Conservation (phyloP, 2,329 filamentous ascomycete species). For the Lecanoromycetidae sp. region DNA sequence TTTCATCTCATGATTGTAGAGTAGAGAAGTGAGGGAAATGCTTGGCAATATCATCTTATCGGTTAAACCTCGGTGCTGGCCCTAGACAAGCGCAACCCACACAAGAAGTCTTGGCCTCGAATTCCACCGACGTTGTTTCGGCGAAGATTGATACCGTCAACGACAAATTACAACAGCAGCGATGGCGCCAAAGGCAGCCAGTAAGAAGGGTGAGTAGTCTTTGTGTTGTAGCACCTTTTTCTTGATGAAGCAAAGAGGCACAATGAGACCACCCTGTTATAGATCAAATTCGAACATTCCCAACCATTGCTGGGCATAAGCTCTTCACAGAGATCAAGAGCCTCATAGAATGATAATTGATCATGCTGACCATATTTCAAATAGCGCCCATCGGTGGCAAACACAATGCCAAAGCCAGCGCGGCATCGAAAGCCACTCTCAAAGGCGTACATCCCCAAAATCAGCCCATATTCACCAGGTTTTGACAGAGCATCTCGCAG, state of each 20-base stretch:
- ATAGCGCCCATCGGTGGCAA: slow-evolving; percentile 18
- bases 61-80: slow-evolving; percentile 1
- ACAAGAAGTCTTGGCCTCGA: slow-evolving; percentile 19
- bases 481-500: slow-evolving; percentile 33
- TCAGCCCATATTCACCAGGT: slow-evolving; percentile 30
- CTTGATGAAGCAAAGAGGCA: no score
- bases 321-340: no score
- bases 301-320: no score
- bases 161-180: slow-evolving; percentile 21
- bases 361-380: slow-evolving; percentile 4
- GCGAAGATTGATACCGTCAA: background rate
- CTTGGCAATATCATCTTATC: background rate
- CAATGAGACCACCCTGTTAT: no score
- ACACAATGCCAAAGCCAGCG: slow-evolving; percentile 59
- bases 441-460: slow-evolving; percentile 66
- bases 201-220: slow-evolving; percentile 34
- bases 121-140: slow-evolving; percentile 22
- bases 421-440: slow-evolving; percentile 90
- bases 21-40: background rate
- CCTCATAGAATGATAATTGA: no score
- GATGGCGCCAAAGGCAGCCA: slow-evolving; percentile 32
- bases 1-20: slow-evolving; percentile 3
- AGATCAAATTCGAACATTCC: no score
- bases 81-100: slow-evolving; percentile 15
- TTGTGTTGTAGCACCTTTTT: no score